Conservation (phyloP, 2,329 filamentous ascomycete species). For the Fusarium proliferatum region DNA sequence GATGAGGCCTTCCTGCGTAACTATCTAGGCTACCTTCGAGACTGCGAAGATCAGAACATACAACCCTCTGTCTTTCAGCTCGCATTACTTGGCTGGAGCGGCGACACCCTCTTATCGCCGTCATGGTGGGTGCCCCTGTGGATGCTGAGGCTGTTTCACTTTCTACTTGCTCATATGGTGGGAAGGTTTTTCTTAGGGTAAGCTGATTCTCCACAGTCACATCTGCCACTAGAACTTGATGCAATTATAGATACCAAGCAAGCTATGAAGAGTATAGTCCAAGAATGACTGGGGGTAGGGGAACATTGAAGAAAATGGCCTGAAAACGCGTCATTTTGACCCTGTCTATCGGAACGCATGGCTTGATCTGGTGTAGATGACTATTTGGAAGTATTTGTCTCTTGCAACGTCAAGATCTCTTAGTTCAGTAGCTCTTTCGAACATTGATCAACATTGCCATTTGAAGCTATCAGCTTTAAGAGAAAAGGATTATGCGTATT, state of each 20-base stretch:
- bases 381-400: too few species aligned
- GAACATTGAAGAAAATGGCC: background rate
- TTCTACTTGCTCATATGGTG: background rate
- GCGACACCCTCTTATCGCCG: background rate
- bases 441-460: too few species aligned
- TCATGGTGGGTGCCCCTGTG: background rate
- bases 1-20: background rate
- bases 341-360: background rate
- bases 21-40: background rate
- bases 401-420: too few species aligned
- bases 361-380: too few species aligned
- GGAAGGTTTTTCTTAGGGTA: background rate
- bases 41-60: background rate
- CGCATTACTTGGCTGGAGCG: background rate
- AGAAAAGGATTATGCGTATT: too few species aligned
- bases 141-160: background rate
- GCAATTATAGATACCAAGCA: rapidly evolving
- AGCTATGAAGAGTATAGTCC: background rate
- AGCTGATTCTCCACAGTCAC: rapidly evolving
- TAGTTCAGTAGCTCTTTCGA: too few species aligned
- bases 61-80: background rate
- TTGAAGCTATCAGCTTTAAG: too few species aligned
- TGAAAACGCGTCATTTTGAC: background rate
- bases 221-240: background rate
- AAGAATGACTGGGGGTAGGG: rapidly evolving